Evolutionary conservation across 139 green algal genomes (phyloP), one percentile per base, ranked within the genome.

Genomic region (Pseudopediastrum boryanum): DNA sequence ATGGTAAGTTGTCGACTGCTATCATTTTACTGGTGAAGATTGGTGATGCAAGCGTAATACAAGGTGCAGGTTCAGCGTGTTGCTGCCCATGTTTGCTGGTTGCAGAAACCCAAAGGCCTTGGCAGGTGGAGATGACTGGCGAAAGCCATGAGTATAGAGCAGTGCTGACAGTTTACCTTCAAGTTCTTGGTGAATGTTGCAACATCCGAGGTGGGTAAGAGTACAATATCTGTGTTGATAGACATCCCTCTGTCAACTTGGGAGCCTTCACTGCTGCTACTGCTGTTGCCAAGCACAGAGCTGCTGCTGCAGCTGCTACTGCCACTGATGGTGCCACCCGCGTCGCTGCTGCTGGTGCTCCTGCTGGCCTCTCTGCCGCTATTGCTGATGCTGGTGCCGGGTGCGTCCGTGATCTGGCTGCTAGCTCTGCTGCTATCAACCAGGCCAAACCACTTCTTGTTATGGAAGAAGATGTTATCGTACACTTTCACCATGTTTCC

Each of bases 381-480:
- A 39, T 9, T 35, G 13, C 9, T 66, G 56, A 16, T 13, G 13
- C 19, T 12, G 56, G 13, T 21, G 13, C 9, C 42, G 13, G 81
- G 81, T 54, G 72, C 76, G 27, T 88, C 81, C 5, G 87, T 46
- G 35, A 46, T 38, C n/a, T n/a, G n/a, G 25, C 36, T 27, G 27
- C 33, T 36, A 19, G 19, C 25, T 16, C 21, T 21, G 13, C 31
- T 44, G 48, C 23, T 16, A 35, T 23, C 77, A 10, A 76, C 31
- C 12, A 85, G 41, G 38, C 46, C 74, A 43, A 79, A 86, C 73
- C 77, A 86, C 50, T 81, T 80, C 51, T 76, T 63, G 51, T 79
- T 81, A 48, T 86, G 81, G 67, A 61, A 85, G 62, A 76, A 87
- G 8, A 86, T 43, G 77, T 91, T 88, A 71, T 83, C 75, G 58